A percentile compares a stretch with the other conserved stretches of the same genome.
These are phyloP conservation scores for Lecanoromycetidae sp. DNA, from an alignment of 2,329 filamentous ascomycete genomes.

Conservation along the genomic window DNA sequence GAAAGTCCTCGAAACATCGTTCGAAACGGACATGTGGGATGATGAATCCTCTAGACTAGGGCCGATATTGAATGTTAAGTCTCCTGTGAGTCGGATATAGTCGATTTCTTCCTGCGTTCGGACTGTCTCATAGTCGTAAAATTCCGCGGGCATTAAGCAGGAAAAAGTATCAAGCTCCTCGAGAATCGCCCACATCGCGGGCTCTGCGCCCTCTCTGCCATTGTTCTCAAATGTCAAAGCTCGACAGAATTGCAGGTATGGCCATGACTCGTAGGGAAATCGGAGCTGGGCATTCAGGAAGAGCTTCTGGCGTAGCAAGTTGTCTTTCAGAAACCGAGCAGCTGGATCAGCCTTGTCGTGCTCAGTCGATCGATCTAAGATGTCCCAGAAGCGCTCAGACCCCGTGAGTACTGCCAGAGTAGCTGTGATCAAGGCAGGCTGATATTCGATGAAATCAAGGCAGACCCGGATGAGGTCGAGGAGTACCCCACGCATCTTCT, in stretches of 20 bases:
- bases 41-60: background rate
- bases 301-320: slow-evolving; percentile 43
- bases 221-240: slow-evolving; percentile 43
- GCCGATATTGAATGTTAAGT: slow-evolving; percentile 37
- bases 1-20: background rate
- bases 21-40: background rate
- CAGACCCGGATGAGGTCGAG: slow-evolving; percentile 60
- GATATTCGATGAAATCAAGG: slow-evolving; percentile 57
- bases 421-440: slow-evolving; percentile 55
- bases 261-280: slow-evolving; percentile 74
- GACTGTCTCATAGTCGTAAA: slow-evolving; percentile 62
- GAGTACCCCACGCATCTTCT: slow-evolving; percentile 51
- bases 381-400: slow-evolving; percentile 30
- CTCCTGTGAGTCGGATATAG: slow-evolving; percentile 51
- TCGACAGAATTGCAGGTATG: slow-evolving; percentile 62
- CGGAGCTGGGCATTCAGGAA: slow-evolving; percentile 60
- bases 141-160: slow-evolving; percentile 56
- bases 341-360: slow-evolving; percentile 28
- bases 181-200: slow-evolving; percentile 50
- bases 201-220: slow-evolving; percentile 36
- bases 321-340: slow-evolving; percentile 46
- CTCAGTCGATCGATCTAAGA: slow-evolving; percentile 20
- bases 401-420: slow-evolving; percentile 51
- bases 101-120: slow-evolving; percentile 81
- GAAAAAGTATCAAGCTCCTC: slow-evolving; percentile 63